phyloP scores from a whole-genome alignment of 2,329 filamentous ascomycete species.

The Alternaria sp. region DNA sequence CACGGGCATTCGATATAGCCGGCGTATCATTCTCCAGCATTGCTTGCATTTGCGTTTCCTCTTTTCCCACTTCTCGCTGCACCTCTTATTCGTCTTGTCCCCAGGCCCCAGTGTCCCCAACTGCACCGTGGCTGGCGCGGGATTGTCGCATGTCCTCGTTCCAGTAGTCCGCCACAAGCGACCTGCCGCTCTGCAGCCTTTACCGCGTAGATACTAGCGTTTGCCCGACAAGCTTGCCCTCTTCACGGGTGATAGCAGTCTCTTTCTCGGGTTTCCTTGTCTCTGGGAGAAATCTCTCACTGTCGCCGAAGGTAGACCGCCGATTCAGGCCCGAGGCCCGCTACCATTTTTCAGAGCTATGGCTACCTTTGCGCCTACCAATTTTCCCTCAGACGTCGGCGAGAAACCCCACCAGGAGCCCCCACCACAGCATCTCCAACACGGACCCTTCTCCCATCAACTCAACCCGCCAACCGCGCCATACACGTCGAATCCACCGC shows the following conservation, averaged over 20 bases:
- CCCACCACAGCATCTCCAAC: constrained; percentile 38
- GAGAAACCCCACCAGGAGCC: constrained; percentile 43
- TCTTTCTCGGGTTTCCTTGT: constrained; percentile 24
- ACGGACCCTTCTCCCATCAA: constrained; percentile 40
- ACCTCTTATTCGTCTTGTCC: constrained; percentile 14
- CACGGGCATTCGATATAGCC: constrained; percentile 8
- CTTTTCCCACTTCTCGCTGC: constrained; percentile 3
- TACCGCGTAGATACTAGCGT: constrained; percentile 30
- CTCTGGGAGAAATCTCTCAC: constrained; percentile 10
- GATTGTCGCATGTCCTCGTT: constrained; percentile 16
- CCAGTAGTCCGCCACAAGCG: constrained; percentile 49
- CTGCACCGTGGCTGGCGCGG: not conserved
- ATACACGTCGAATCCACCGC: constrained; percentile 31
- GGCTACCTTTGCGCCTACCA: constrained; percentile 40
- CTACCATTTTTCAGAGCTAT: constrained; percentile 26
- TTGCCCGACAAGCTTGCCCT: constrained; percentile 14
- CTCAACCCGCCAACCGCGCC: constrained; percentile 29
- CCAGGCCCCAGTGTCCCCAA: not conserved
- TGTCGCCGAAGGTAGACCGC: constrained; percentile 11
- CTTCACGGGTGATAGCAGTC: constrained; percentile 24
- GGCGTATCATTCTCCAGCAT: constrained; percentile 12
- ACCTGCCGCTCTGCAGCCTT: constrained; percentile 22
- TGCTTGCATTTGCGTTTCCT: constrained; percentile 2
- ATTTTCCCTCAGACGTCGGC: constrained; percentile 28
- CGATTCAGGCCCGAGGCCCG: constrained; percentile 11